A percentile compares a stretch with the other conserved stretches of the same genome.
Conservation (phyloP, 2,329 filamentous ascomycete genomes). For the Hypoxylon rubiginosum region DNA sequence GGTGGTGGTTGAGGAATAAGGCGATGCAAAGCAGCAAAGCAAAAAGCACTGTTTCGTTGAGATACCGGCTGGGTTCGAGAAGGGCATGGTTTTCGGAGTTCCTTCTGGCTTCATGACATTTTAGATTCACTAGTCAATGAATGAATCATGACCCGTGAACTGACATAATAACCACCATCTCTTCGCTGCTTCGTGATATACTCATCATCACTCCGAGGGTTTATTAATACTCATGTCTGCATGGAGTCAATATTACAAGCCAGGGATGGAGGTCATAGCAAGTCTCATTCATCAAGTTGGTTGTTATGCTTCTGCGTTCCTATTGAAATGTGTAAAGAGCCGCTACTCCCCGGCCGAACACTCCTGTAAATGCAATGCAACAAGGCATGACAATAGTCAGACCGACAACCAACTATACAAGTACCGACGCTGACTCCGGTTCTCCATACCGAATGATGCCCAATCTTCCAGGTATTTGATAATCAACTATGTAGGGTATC, state of each 20-base stretch:
- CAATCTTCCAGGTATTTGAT: conserved; percentile 37
- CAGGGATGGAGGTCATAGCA: conserved; percentile 13
- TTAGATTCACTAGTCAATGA: conserved; percentile 59
- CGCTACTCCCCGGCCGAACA: conserved; percentile 28
- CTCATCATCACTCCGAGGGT: not conserved
- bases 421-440: conserved; percentile 62
- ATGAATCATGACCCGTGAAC: conserved; percentile 56
- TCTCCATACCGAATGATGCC: conserved; percentile 52
- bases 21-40: conserved; percentile 40
- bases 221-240: not conserved
- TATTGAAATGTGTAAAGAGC: conserved; percentile 35
- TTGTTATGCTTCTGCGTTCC: conserved; percentile 28
- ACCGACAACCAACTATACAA: conserved; percentile 48
- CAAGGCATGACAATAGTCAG: conserved; percentile 28
- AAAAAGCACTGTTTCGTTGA: conserved; percentile 46
- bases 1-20: conserved; percentile 83
- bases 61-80: conserved; percentile 56
- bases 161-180: conserved; percentile 24
- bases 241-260: not conserved
- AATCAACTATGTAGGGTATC: conserved; percentile 26
- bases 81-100: conserved; percentile 63
- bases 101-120: conserved; percentile 57
- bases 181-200: not conserved
- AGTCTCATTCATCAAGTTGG: conserved; percentile 31
- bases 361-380: conserved; percentile 44